Conservation (phyloP, 169 alveolate genomes). For the Eimeria praecox region DNA sequence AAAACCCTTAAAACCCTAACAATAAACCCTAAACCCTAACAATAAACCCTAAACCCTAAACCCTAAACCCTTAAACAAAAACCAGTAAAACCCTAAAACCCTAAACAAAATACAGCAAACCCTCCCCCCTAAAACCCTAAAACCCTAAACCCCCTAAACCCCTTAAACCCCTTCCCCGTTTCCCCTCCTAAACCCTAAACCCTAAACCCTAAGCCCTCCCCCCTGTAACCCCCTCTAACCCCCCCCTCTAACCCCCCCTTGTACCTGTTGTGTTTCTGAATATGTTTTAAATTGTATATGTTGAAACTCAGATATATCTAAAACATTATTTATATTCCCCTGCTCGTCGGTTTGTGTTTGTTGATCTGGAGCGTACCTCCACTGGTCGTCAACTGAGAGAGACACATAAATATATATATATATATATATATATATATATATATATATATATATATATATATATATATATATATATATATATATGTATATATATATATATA, state of each 20-base stretch:
- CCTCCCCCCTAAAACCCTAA: background rate
- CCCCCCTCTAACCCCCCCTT: background rate
- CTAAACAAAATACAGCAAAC: too few species aligned
- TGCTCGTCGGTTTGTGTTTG: constrained; percentile 75
- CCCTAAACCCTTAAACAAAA: background rate
- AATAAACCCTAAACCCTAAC: background rate
- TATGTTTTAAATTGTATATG: constrained; percentile 28
- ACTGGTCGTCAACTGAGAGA: constrained; percentile 81
- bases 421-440: background rate
- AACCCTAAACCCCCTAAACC: background rate
- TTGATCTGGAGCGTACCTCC: constrained; percentile 81
- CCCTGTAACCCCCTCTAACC: too few species aligned
- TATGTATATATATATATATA: background rate
- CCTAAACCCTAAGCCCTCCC: too few species aligned
- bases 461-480: background rate
- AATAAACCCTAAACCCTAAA: constrained; percentile 8
- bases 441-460: background rate
- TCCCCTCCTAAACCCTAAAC: too few species aligned
- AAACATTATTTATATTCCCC: constrained; percentile 80
- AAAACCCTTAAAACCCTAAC: too few species aligned
- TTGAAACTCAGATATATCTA: constrained; percentile 53
- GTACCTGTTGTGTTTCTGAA: constrained; percentile 56
- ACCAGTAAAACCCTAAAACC: background rate
- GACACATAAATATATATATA: background rate
- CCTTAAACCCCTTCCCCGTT: too few species aligned